Percentiles rank a stretch among this genome's conserved stretches.
Conservation (phyloP, 2,329 filamentous ascomycete species). For the Colletotrichum limetticola region DNA sequence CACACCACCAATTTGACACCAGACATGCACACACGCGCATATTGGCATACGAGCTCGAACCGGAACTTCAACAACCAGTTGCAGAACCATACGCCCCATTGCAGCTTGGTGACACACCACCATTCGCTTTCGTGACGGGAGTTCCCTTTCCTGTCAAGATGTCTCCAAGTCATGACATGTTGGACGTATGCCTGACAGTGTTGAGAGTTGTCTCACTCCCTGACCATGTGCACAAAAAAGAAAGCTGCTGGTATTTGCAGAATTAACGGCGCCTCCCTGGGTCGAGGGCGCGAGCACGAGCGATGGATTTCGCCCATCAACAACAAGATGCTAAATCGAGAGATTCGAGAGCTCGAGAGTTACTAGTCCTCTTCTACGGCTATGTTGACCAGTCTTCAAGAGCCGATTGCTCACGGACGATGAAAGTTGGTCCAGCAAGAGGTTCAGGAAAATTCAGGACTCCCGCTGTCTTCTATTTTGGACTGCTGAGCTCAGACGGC, state of each 20-base stretch:
- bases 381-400: slow-evolving; percentile 18
- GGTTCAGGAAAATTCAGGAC: slow-evolving; percentile 33
- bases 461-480: slow-evolving; percentile 27
- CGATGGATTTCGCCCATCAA: slow-evolving; percentile 2
- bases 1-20: not conserved
- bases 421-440: slow-evolving; percentile 9
- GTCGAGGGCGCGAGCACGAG: slow-evolving; percentile 8
- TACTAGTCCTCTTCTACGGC: not conserved
- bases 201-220: slow-evolving; percentile 21
- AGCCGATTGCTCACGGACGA: slow-evolving; percentile 26
- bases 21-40: slow-evolving; percentile 5
- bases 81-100: not conserved
- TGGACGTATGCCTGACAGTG: slow-evolving; percentile 8
- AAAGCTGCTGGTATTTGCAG: slow-evolving; percentile 4
- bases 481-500: slow-evolving; percentile 14
- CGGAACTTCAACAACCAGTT: slow-evolving; percentile 13
- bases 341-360: not conserved
- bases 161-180: slow-evolving; percentile 30
- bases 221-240: slow-evolving; percentile 15
- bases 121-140: not conserved
- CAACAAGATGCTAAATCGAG: slow-evolving; percentile 6
- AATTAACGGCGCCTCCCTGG: slow-evolving; percentile 6
- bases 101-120: slow-evolving; percentile 11
- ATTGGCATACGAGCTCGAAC: slow-evolving; percentile 14
- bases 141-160: slow-evolving; percentile 13